These are phyloP conservation scores for Excoecaria cochinchinensis DNA, from an alignment of 345 rosid species.

Conservation along the genomic window DNA sequence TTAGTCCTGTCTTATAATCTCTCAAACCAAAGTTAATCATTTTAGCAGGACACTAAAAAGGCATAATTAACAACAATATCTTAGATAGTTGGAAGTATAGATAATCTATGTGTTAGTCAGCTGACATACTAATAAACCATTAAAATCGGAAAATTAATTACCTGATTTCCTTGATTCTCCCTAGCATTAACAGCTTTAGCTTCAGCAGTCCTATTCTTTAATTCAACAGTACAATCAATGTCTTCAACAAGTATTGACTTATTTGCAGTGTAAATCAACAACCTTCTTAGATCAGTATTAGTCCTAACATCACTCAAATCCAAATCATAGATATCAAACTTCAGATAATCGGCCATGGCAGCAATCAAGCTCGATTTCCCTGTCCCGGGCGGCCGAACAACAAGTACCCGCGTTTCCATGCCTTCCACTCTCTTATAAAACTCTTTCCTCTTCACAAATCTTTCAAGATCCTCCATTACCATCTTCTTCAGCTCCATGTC, in stretches of 20 bases:
- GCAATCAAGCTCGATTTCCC: conserved; percentile 64
- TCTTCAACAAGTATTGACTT: conserved; percentile 57
- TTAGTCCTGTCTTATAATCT: too few species aligned
- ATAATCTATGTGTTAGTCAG: too few species aligned
- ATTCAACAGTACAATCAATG: conserved; percentile 43
- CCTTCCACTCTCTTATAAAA: conserved; percentile 49
- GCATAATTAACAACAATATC: too few species aligned
- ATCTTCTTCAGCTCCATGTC: conserved; percentile 25
- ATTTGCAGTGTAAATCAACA: conserved; percentile 46
- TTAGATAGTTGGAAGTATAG: too few species aligned
- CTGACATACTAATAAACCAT: background rate
- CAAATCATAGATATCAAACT: conserved; percentile 58
- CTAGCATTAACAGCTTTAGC: background rate
- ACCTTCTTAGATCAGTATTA: conserved; percentile 41
- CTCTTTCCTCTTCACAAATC: conserved; percentile 50
- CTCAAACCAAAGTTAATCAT: too few species aligned
- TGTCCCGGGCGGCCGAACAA: conserved; percentile 58
- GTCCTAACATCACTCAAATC: conserved; percentile 37
- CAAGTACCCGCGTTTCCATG: conserved; percentile 64
- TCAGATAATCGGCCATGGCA: conserved; percentile 58
- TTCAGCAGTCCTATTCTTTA: conserved; percentile 14
- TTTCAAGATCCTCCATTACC: conserved; percentile 41
- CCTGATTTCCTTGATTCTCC: background rate
- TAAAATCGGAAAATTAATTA: background rate
- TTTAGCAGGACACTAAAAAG: too few species aligned